Base-by-base conservation (phyloP, 768 basidiomycete species). In the Russula compacta region DNA sequence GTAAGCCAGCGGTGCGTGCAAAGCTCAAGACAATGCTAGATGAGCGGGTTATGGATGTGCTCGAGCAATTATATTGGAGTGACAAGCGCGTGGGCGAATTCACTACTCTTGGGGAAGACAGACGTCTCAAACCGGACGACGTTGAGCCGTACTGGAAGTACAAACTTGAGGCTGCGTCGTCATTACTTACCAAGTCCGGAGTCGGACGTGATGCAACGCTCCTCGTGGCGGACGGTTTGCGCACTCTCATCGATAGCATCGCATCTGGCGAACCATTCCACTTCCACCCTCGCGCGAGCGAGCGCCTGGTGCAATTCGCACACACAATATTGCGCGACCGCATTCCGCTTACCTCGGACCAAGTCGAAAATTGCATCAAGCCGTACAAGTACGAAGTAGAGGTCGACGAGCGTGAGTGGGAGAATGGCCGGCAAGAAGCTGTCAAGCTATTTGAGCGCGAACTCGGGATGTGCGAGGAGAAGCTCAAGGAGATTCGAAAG, bases 341-440 rank as follows among this genome's bases (percentile, higher is more conserved):
- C 6, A 89, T 98, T 59, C 89, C 92, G 15, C 75, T 95, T 58
- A 93, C 97, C n/a, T 88, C 92, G 5, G 97, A 99, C 71, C 95
- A 98, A 74, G 95, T 99, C 15, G 97, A 99, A 78, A 99, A 98
- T 73, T 95, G 92, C 73, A 98, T 99, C 79, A 99, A 99, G 74
- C 97, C 95, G 33, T 98, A 84, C 81, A 99, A 99, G 77, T 95
- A 97, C 69, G 95, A 98, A 69, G 86, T 98, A 32, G 97, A 99
- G 71, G 88, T 98, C 14, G 94, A 98, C 64, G 81, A 83, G 14
- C 77, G 86, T 44, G 97, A 99, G 72, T 99, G 97, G 97, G 90
- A 92, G 67, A 69, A 77, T 2, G 97, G 97, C 0, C 77, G 95
- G 52, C 80, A 79, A 66, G 77, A 83, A 53, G 83, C 92, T 1